A percentile compares a stretch with the other conserved stretches of the same genome.
Evolutionary conservation across 345 rosid genomes (phyloP).

Genomic region (Citrus sp.): DNA sequence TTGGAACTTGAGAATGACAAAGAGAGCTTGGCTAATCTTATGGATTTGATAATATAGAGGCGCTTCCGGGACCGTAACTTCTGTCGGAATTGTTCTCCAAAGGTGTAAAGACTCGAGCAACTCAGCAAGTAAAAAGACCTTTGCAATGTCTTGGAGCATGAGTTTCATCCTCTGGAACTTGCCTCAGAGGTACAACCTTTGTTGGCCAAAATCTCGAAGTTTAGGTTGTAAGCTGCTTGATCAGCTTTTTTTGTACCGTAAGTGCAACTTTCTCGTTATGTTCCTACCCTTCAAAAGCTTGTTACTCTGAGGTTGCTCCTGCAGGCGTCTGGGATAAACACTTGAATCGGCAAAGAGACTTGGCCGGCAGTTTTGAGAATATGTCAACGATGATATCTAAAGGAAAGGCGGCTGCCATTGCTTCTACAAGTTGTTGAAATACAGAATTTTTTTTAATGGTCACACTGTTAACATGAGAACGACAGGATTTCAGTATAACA

Average conservation of each 20-base stretch:
- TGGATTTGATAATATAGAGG: conserved; percentile 84
- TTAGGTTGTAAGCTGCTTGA: conserved; percentile 73
- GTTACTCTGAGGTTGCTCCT: conserved; percentile 82
- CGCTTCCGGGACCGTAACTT: conserved; percentile 83
- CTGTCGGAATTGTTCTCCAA: conserved; percentile 85
- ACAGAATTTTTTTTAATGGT: too few species aligned
- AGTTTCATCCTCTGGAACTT: conserved; percentile 80
- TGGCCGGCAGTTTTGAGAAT: neutral
- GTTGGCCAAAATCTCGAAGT: conserved; percentile 68
- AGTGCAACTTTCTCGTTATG: conserved; percentile 79
- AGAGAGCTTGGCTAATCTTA: conserved; percentile 87
- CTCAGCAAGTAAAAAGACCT: conserved; percentile 92
- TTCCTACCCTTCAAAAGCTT: conserved; percentile 81
- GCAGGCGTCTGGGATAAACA: conserved; percentile 42
- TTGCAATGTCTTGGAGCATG: conserved; percentile 84
- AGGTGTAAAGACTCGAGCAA: conserved; percentile 92
- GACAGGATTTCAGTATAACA: too few species aligned
- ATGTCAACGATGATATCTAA: neutral
- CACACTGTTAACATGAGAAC: too few species aligned
- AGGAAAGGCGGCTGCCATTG: neutral
- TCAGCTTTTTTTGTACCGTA: conserved; percentile 89
- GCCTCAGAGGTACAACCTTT: conserved; percentile 74
- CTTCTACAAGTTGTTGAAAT: too few species aligned
- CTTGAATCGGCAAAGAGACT: neutral
- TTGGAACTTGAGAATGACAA: too few species aligned